A percentile compares a stretch with the other conserved stretches of the same genome.
These are phyloP conservation scores for Diaporthe humulicola DNA, from an alignment of 2,329 filamentous ascomycete genomes.

Conservation along the genomic window DNA sequence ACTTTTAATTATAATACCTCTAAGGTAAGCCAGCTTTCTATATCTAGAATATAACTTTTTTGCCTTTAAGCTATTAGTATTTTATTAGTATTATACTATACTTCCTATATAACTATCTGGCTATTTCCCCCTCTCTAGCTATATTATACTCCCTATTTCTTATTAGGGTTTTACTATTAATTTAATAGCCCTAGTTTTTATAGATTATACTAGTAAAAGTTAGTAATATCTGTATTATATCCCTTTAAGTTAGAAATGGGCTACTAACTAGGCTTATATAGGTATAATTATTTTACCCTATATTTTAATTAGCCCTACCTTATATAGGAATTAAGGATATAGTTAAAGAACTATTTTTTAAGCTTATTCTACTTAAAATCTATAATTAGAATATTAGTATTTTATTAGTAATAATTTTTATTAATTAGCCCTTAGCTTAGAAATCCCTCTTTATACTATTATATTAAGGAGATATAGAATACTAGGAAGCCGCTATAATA, in stretches of 20 bases:
- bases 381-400: not conserved
- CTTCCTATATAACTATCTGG: no score
- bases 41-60: no score
- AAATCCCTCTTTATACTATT: not conserved
- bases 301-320: not conserved
- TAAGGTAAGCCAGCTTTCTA: no score
- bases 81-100: no score
- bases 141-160: no score
- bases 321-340: not conserved
- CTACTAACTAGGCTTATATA: no score
- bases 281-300: not conserved
- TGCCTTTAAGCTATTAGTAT: no score
- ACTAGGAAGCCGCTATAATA: not conserved
- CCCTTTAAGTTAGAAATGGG: not conserved
- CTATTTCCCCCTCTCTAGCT: no score
- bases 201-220: not conserved
- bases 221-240: not conserved
- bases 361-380: not conserved
- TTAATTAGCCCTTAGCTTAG: not conserved
- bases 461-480: not conserved
- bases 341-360: not conserved
- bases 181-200: no score
- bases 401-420: not conserved
- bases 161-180: no score
- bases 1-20: no score